Percentiles rank a stretch among this genome's conserved stretches.
These are phyloP conservation scores for Xylariaceae sp. DNA, from an alignment of 2,329 filamentous ascomycete species.

Conservation along the genomic window DNA sequence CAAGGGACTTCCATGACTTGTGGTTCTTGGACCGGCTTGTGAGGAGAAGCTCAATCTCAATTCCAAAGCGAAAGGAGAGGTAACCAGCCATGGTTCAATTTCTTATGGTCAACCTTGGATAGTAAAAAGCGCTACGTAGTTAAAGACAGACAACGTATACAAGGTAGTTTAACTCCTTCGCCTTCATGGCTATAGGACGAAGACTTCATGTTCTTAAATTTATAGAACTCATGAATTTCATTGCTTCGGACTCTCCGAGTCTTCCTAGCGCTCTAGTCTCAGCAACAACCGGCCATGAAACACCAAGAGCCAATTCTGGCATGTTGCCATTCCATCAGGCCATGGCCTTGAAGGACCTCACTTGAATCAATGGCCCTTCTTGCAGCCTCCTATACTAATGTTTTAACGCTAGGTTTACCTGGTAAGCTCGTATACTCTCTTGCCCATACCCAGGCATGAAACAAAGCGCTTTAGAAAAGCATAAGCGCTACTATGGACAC, in stretches of 20 bases:
- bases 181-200: no score
- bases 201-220: no score
- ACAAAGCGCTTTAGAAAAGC: neutral
- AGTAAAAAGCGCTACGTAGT: no score
- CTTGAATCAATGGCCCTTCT: neutral
- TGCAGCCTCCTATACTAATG: neutral
- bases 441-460: neutral
- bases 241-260: neutral
- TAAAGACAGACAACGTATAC: no score
- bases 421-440: no score
- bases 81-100: conserved; percentile 12
- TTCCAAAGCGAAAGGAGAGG: conserved; percentile 38
- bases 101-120: no score
- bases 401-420: no score
- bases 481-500: neutral
- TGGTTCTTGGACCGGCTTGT: conserved; percentile 41
- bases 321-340: no score
- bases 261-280: neutral
- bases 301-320: no score
- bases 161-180: no score
- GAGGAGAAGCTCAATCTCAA: conserved; percentile 48
- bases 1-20: conserved; percentile 43
- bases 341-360: no score
- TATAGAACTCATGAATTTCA: neutral
- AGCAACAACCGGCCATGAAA: no score